Percentiles rank a stretch among this genome's conserved stretches.
Conservation (phyloP, 2,329 filamentous ascomycete genomes). For the Colletotrichum simmondsii region DNA sequence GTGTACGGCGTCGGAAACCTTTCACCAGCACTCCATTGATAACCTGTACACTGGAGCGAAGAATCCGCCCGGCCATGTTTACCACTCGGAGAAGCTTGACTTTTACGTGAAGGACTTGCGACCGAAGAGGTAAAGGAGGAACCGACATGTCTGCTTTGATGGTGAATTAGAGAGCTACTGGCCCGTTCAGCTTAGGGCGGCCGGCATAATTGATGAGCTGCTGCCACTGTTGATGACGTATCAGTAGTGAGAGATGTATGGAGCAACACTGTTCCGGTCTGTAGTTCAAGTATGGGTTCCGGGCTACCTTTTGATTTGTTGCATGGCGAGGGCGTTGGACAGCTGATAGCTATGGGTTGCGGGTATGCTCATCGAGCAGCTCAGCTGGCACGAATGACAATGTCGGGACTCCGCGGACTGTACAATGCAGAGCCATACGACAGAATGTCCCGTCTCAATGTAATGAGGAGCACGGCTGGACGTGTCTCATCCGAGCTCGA, state of each 20-base stretch:
- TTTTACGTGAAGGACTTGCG: conserved; percentile 67
- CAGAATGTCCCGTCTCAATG: not conserved
- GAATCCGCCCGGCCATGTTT: conserved; percentile 75
- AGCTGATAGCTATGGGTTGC: not conserved
- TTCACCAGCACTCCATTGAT: conserved; percentile 77
- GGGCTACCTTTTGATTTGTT: conserved; percentile 16
- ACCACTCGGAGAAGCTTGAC: conserved; percentile 74
- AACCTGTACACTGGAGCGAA: conserved; percentile 83
- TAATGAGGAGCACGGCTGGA: not conserved
- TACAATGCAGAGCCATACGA: not conserved
- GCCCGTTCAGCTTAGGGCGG: no score
- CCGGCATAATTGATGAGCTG: not conserved
- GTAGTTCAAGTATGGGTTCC: not conserved
- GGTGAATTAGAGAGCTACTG: no score
- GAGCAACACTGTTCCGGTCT: no score
- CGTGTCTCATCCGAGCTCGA: not conserved
- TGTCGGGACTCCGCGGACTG: not conserved
- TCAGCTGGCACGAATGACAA: not conserved
- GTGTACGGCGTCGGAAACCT: conserved; percentile 82
- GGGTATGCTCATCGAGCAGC: not conserved
- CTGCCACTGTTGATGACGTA: not conserved
- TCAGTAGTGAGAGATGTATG: not conserved
- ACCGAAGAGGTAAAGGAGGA: conserved; percentile 40
- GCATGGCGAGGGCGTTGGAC: conserved; percentile 31
- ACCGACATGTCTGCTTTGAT: not conserved